phyloP scores from a whole-genome alignment of 306 rosid genomes.

The Cotoneaster glaucophyllus region DNA sequence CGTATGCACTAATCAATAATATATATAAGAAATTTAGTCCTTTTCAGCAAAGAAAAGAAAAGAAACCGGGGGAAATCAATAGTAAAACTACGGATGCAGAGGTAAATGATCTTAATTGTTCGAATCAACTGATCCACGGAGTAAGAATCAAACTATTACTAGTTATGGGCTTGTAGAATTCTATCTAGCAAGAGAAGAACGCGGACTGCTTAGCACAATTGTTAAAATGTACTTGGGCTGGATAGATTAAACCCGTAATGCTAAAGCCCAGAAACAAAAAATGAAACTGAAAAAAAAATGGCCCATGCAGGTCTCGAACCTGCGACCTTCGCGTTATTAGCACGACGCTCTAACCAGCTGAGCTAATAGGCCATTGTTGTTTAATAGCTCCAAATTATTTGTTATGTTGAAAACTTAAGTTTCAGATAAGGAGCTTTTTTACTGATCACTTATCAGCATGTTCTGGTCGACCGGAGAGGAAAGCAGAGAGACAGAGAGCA shows the following conservation, averaged over 20 bases:
- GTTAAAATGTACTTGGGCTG: background rate
- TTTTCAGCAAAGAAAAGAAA: too few relatives aligned
- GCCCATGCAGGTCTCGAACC: constrained; percentile 97
- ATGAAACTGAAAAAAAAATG: background rate
- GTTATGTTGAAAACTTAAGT: accelerated
- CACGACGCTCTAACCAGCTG: constrained; percentile 90
- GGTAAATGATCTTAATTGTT: too few relatives aligned
- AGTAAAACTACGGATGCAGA: background rate
- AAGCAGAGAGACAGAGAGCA: background rate
- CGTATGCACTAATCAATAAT: background rate
- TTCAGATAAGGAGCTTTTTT: background rate
- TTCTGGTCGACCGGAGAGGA: background rate
- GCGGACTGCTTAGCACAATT: background rate
- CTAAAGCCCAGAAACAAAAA: background rate
- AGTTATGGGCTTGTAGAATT: background rate
- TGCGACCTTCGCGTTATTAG: constrained; percentile 90
- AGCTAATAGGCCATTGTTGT: constrained; percentile 56
- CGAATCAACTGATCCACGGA: too few relatives aligned
- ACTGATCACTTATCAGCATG: background rate
- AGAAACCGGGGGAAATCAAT: background rate
- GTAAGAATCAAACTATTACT: too few relatives aligned
- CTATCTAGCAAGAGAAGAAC: background rate
- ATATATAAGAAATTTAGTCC: too few relatives aligned
- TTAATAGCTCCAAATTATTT: accelerated
- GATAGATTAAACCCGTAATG: background rate